Conservation (phyloP, 192 early-diverging fungal species). For the Backusella westeae region DNA sequence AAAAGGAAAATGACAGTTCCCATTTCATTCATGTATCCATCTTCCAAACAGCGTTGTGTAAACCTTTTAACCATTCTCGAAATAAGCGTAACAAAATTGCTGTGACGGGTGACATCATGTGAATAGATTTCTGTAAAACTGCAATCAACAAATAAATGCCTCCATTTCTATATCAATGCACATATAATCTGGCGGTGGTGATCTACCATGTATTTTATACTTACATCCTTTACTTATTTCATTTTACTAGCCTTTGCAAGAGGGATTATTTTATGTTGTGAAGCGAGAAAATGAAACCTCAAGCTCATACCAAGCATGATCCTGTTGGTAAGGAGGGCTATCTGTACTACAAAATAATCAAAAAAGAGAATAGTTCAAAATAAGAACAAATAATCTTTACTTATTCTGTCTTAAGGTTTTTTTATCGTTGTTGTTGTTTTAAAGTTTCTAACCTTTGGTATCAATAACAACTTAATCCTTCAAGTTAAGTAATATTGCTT, state of each 20-base stretch:
- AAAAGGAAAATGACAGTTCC: background rate
- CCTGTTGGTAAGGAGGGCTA: background rate
- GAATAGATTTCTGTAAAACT: background rate
- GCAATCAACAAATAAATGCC: background rate
- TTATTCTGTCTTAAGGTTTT: background rate
- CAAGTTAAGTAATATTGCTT: background rate
- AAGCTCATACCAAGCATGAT: background rate
- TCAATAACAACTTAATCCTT: background rate
- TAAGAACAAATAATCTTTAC: background rate
- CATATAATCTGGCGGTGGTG: background rate
- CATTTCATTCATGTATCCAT: background rate
- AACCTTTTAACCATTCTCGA: background rate
- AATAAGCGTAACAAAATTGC: background rate
- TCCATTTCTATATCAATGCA: background rate
- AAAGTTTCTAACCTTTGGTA: background rate
- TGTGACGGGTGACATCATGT: background rate
- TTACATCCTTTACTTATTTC: background rate
- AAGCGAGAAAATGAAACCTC: background rate
- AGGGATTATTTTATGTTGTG: background rate
- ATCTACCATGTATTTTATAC: background rate
- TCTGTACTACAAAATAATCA: background rate
- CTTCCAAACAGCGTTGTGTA: background rate
- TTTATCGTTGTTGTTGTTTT: background rate
- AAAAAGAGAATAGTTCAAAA: background rate
- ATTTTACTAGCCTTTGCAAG: background rate